Conservation (phyloP, 1,284 basidiomycete species). For the Microbotryum scabiosae region DNA sequence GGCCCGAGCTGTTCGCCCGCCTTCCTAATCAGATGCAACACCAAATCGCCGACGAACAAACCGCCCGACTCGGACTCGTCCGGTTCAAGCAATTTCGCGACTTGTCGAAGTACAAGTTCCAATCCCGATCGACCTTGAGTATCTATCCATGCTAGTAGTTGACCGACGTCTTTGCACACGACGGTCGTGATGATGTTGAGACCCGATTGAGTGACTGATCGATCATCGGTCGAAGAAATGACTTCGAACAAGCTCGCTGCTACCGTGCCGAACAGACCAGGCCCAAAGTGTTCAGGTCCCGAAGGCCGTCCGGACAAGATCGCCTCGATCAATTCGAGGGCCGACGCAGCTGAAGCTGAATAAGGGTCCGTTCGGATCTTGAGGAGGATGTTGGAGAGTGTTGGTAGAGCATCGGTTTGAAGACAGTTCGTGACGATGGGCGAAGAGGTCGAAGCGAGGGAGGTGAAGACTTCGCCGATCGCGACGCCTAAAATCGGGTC, state of each 20-base stretch:
- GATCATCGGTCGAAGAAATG: slow-evolving; percentile 61
- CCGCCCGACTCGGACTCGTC: slow-evolving; percentile 66
- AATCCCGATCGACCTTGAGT: slow-evolving; percentile 61
- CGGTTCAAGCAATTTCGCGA: slow-evolving; percentile 63
- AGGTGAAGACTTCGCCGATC: slow-evolving; percentile 68
- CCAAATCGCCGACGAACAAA: slow-evolving; percentile 83
- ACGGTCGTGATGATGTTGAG: slow-evolving; percentile 72
- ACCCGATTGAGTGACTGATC: slow-evolving; percentile 77
- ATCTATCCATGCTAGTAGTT: slow-evolving; percentile 60
- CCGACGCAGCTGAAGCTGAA: slow-evolving; percentile 48
- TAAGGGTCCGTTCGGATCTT: slow-evolving; percentile 39
- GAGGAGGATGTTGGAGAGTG: slow-evolving; percentile 57
- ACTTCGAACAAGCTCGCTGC: slow-evolving; percentile 66
- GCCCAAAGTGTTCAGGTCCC: slow-evolving; percentile 51
- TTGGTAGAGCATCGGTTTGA: slow-evolving; percentile 62
- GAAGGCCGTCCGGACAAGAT: slow-evolving; percentile 55
- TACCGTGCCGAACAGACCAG: slow-evolving; percentile 63
- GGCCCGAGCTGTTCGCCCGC: slow-evolving; percentile 67
- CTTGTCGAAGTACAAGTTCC: slow-evolving; percentile 59
- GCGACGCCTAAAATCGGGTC: slow-evolving; percentile 84
- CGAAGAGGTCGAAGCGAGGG: slow-evolving; percentile 55
- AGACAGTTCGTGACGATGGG: slow-evolving; percentile 60
- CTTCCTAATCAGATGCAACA: slow-evolving; percentile 79
- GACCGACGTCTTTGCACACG: slow-evolving; percentile 74
- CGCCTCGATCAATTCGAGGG: slow-evolving; percentile 68